Evolutionary conservation across 2,329 filamentous ascomycete genomes (phyloP), one percentile per base, ranked within the genome.

Genomic region (Mycosphaerella sp.): DNA sequence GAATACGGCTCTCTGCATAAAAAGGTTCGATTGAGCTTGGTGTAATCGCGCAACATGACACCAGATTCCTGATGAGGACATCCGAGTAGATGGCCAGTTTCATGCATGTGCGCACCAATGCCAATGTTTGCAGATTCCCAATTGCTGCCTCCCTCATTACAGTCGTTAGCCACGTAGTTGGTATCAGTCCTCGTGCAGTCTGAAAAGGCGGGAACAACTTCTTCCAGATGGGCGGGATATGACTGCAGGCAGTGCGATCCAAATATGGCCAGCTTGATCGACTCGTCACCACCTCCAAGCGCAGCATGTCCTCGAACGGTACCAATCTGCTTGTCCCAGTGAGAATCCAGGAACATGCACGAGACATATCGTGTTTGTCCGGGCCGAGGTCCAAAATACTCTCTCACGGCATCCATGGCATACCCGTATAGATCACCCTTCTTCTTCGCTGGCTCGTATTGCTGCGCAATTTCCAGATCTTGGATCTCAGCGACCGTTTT

Each of bases 81-180:
- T 47, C 92, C 92, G 62, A 97, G 87, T 21, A 95, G 72, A 72
- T 95, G 92, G 3, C 92, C 92, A 0, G 86, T 86, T 71, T 96
- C 90, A 70, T 95, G 92, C 45, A 97, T 72, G 70, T 97, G 92
- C 8, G 89, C 91, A 6, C 92, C 92, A 60, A 97, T 95, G 31
- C 91, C 91, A 57, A 95, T 86, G 63, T 92, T 95, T 26, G 89
- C 90, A n/a, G 90, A 84, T 69, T 97, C 92, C 92, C 92, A 97
- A 45, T 84, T 93, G 67, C 88, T 95, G 23, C 91, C 91, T 6
- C 85, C 85, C 61, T 95, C 88, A 62, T 87, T 86, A 69, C 84
- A 89, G 68, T 95, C 89, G 64, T 96, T 95, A 12, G 87, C 86
- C 38, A 95, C 83, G 63, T 81, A 80, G 39, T 82, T 80, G 8